Evolutionary conservation across 345 rosid genomes (phyloP).

Genomic region (Rhodomyrtus tomentosa): DNA sequence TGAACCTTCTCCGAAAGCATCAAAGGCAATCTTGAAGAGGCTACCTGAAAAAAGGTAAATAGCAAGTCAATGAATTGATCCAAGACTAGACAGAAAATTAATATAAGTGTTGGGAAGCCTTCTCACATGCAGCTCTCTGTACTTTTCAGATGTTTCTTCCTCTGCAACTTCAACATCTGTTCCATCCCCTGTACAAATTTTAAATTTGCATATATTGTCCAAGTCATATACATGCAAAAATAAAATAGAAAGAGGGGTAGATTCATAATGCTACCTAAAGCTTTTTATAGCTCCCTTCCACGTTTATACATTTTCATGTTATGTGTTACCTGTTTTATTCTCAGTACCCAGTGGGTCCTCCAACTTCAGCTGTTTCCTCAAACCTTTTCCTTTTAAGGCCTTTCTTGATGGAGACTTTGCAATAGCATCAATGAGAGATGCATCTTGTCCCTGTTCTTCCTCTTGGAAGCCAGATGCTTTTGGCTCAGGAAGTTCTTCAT

Average conservation of each 20-base stretch:
- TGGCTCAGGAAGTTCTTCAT: conserved; percentile 5
- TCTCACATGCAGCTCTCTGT: conserved; percentile 47
- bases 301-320: background rate
- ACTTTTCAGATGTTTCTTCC: conserved; percentile 42
- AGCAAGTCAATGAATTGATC: conserved; percentile 5
- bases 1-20: conserved; percentile 87
- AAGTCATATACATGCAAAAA: background rate
- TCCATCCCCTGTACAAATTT: conserved; percentile 32
- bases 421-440: conserved; percentile 6
- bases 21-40: conserved; percentile 72
- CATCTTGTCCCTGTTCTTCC: conserved; percentile 25
- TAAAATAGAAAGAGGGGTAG: background rate
- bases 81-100: conserved; percentile 6
- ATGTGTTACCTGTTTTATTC: conserved; percentile 8
- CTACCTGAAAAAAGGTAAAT: conserved; percentile 31
- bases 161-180: conserved; percentile 26
- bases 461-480: conserved; percentile 9
- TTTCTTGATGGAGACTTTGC: conserved; percentile 26
- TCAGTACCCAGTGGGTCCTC: conserved; percentile 22
- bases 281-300: background rate
- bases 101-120: background rate
- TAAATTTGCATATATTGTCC: background rate
- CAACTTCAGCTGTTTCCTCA: conserved; percentile 18
- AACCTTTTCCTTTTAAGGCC: conserved; percentile 38
- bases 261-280: background rate